These are phyloP conservation scores for Rhizopogon vinicolor DNA, from an alignment of 768 basidiomycete genomes.

Conservation along the genomic window DNA sequence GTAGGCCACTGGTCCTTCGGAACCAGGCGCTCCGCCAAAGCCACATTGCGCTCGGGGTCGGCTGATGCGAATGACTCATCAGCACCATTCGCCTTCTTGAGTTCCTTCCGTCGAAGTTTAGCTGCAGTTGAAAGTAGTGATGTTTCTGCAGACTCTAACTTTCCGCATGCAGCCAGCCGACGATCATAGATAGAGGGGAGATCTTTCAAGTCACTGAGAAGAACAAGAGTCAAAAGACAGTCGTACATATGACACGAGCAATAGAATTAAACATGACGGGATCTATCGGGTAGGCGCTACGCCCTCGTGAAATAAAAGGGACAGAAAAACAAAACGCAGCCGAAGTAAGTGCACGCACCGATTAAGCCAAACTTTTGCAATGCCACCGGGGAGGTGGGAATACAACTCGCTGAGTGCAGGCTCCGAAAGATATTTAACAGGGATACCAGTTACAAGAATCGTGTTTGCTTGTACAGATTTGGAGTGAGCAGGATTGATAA, in stretches of 20 bases:
- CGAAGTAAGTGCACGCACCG: conserved; percentile 37
- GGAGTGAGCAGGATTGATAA: conserved; percentile 71
- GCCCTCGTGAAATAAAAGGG: not conserved
- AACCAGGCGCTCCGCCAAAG: conserved; percentile 51
- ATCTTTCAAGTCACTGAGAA: conserved; percentile 70
- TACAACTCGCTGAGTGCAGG: conserved; percentile 64
- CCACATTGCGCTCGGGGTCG: conserved; percentile 24
- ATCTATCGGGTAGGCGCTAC: not conserved
- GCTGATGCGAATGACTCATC: conserved; percentile 21
- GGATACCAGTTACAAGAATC: conserved; percentile 87
- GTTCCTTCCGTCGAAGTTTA: conserved; percentile 58
- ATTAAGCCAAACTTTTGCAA: conserved; percentile 90
- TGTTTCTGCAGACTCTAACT: conserved; percentile 87
- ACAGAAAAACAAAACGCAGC: not conserved
- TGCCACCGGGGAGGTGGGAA: conserved; percentile 84
- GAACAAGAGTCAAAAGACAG: not conserved
- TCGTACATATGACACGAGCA: not conserved
- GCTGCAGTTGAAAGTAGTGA: conserved; percentile 68
- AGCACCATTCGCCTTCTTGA: conserved; percentile 37
- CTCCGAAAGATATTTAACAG: conserved; percentile 70
- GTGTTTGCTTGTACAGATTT: conserved; percentile 84
- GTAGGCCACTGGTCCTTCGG: conserved; percentile 72
- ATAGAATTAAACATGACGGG: not conserved
- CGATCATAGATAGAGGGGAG: conserved; percentile 81
- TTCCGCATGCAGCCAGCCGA: conserved; percentile 64